These are phyloP conservation scores for Nicotiana paniculata DNA, from an alignment of 257 asterid genomes.

Conservation along the genomic window DNA sequence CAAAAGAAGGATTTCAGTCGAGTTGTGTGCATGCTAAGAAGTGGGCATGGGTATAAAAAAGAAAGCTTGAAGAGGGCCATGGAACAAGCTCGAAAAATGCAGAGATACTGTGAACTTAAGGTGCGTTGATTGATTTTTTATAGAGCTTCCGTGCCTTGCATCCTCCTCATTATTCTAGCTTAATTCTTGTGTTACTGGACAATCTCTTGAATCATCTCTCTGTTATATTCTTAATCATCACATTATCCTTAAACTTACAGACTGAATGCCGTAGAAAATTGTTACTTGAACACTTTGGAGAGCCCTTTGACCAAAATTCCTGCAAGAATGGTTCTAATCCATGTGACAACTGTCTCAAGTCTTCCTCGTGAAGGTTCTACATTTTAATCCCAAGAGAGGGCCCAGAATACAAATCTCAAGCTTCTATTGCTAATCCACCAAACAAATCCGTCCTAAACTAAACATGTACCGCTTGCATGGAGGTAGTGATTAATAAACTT, in stretches of 20 bases:
- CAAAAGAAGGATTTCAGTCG: conserved; percentile 96
- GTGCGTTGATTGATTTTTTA: conserved; percentile 19
- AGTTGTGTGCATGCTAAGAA: conserved; percentile 89
- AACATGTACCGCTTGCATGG: background rate
- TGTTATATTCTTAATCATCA: background rate
- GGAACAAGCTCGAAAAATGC: conserved; percentile 95
- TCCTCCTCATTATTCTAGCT: background rate
- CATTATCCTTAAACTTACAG: conserved; percentile 33
- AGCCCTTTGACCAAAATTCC: conserved; percentile 43
- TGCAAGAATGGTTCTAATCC: conserved; percentile 79
- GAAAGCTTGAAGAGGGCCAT: conserved; percentile 76
- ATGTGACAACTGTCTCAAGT: conserved; percentile 88
- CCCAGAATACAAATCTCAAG: background rate
- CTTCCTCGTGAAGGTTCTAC: conserved; percentile 26
- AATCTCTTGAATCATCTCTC: background rate
- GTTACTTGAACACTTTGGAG: conserved; percentile 82
- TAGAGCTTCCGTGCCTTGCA: background rate
- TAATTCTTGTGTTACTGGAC: background rate
- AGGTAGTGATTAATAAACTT: background rate
- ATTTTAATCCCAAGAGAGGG: background rate
- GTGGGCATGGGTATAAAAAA: conserved; percentile 52
- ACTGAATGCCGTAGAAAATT: conserved; percentile 77
- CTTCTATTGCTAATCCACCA: background rate
- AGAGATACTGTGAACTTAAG: conserved; percentile 81
- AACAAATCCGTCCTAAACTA: background rate